Base-by-base conservation (phyloP, 202 grass and related monocot genomes). In the Saccharum hybrid region DNA sequence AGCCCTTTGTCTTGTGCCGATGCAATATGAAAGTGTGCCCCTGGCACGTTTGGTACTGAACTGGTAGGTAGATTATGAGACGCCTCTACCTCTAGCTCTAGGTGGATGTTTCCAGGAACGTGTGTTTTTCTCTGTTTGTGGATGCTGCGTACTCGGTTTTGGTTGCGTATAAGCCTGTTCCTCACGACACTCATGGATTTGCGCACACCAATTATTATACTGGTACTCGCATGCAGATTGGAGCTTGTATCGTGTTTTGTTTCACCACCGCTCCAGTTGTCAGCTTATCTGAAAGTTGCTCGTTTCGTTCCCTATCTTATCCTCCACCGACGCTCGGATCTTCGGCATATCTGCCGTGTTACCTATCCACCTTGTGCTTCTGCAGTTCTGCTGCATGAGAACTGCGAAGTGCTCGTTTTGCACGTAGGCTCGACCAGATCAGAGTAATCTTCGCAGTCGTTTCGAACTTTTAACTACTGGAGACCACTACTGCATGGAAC, bases 321-420 rank as follows among this genome's bases (percentile, higher is more conserved):
- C 64, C 82, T 33, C 15, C 63, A 63, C 69, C 81, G 69, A 80
- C 62, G 14, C 5, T 70, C 31, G 7, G 33, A n/a, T 82, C 60
- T 30, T 71, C 10, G 6, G 39, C 68, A 46, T 48, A 80, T 60
- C 63, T 84, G 51, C 40, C 74, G 34, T 72, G 62, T 83, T 80
- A 19, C 33, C 21, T 63, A 7, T 42, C 19, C 39, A 45, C 13
- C 19, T 7, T 13, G 3, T 26, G 10, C 1, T 42, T 41, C 51
- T 52, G 14, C 34, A 46, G 11, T 46, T 45, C 42, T 68, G 14
- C 33, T 67, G 16, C 64, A n/a, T 37, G 2, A 33, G 11, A 33
- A 33, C 46, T 49, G 4, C 46, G 14, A 49, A 49, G 14, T 16
- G 46, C 36, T 42, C n/a, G 38, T 42, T 70, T 14, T 70, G 19